Conservation (phyloP, 257 asterid species). For the Linaria vulgaris region DNA sequence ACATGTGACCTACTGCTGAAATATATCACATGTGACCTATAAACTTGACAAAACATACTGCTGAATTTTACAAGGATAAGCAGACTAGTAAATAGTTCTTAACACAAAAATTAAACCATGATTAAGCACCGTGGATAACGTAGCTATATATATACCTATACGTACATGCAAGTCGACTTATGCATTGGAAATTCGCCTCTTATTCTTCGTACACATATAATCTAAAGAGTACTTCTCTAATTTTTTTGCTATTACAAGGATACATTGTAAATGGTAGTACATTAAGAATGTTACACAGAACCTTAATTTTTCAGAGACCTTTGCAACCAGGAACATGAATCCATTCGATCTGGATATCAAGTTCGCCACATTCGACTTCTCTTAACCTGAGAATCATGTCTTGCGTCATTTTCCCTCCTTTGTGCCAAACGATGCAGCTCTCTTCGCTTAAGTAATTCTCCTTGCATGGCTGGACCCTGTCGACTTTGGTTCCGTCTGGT, state of each 20-base stretch:
- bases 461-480: constrained; percentile 48
- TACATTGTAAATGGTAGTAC: neutral
- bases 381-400: constrained; percentile 62
- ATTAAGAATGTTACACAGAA: too few relatives aligned
- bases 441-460: constrained; percentile 58
- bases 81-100: neutral
- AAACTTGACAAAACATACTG: neutral
- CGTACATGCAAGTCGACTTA: neutral
- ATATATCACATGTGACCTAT: too few relatives aligned
- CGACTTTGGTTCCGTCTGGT: constrained; percentile 63
- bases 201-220: neutral
- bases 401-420: constrained; percentile 72
- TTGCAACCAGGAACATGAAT: constrained; percentile 43
- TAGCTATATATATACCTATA: neutral
- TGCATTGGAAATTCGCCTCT: neutral
- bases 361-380: constrained; percentile 66
- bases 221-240: too few relatives aligned
- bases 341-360: constrained; percentile 71
- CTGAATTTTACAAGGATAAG: neutral
- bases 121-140: too few relatives aligned
- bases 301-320: constrained; percentile 23
- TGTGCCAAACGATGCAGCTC: constrained; percentile 60
- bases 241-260: too few relatives aligned
- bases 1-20: neutral
- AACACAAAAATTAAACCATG: neutral